Evolutionary conservation across 2,329 filamentous ascomycete species (phyloP).

Genomic region (Aureobasidium sp.): DNA sequence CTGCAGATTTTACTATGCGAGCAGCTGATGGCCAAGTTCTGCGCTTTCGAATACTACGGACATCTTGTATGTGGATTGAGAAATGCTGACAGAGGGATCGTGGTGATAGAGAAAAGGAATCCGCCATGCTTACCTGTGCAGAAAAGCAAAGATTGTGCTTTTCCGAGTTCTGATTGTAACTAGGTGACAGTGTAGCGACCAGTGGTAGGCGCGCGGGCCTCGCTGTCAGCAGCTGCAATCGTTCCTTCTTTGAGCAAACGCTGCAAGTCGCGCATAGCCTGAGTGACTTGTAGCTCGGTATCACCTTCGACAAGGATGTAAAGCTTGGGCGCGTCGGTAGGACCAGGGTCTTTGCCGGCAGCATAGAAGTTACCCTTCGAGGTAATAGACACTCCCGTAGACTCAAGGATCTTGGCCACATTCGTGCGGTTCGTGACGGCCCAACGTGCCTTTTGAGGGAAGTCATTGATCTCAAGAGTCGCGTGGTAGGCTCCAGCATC

Average conservation of each 20-base stretch:
- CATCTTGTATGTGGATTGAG: neutral
- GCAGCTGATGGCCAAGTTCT: neutral
- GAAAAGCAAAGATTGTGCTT: neutral
- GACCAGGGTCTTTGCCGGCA: slow-evolving; percentile 66
- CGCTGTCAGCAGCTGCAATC: slow-evolving; percentile 78
- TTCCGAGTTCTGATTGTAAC: neutral
- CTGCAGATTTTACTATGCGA: neutral
- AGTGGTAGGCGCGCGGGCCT: slow-evolving; percentile 66
- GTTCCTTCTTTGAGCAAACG: slow-evolving; percentile 84
- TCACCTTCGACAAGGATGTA: slow-evolving; percentile 98
- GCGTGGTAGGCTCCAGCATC: slow-evolving; percentile 96
- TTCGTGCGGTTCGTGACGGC: slow-evolving; percentile 98
- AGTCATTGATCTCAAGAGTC: slow-evolving; percentile 97
- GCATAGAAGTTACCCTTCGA: slow-evolving; percentile 92
- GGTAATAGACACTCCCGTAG: slow-evolving; percentile 91
- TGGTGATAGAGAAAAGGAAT: neutral
- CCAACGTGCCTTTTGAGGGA: slow-evolving; percentile 97
- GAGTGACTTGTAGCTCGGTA: slow-evolving; percentile 83
- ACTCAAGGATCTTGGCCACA: slow-evolving; percentile 93
- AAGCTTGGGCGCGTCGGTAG: slow-evolving; percentile 77
- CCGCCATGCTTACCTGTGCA: slow-evolving; percentile 1
- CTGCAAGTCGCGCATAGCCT: slow-evolving; percentile 84
- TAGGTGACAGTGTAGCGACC: slow-evolving; percentile 65
- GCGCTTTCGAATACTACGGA: neutral
- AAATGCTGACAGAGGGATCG: neutral